Conservation (phyloP, 2,329 filamentous ascomycete species). For the Mycosphaerella sp. region DNA sequence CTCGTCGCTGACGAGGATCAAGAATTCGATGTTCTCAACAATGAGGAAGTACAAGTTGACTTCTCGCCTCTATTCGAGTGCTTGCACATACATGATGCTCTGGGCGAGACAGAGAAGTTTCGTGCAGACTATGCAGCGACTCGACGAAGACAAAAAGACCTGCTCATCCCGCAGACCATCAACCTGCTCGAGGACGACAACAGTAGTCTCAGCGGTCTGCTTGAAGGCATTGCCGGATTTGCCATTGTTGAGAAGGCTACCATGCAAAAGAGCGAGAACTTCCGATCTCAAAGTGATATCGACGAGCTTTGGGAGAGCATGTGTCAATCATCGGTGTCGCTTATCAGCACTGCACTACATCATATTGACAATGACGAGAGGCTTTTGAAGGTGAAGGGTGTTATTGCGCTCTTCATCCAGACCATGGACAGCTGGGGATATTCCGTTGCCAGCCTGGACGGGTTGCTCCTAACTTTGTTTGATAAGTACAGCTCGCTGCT, state of each 20-base stretch:
- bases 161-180: slow-evolving; percentile 71
- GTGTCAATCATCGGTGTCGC: slow-evolving; percentile 76
- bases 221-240: slow-evolving; percentile 93
- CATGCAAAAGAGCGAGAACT: slow-evolving; percentile 75
- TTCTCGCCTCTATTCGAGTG: slow-evolving; percentile 94
- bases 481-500: slow-evolving; percentile 89
- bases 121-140: slow-evolving; percentile 87
- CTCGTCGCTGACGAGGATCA: slow-evolving; percentile 91
- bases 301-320: slow-evolving; percentile 98
- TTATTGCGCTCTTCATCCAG: slow-evolving; percentile 90
- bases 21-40: slow-evolving; percentile 91
- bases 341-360: slow-evolving; percentile 73
- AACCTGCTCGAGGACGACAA: slow-evolving; percentile 77
- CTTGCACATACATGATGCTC: slow-evolving; percentile 89
- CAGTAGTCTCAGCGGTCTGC: slow-evolving; percentile 74
- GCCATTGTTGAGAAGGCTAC: slow-evolving; percentile 94
- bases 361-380: slow-evolving; percentile 83
- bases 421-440: slow-evolving; percentile 98
- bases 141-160: slow-evolving; percentile 81
- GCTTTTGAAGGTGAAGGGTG: slow-evolving; percentile 88
- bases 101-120: slow-evolving; percentile 89
- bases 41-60: slow-evolving; percentile 90
- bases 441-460: slow-evolving; percentile 72
- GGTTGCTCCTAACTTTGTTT: slow-evolving; percentile 80
- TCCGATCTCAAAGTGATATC: slow-evolving; percentile 81